Conservation (phyloP, 352 stramenopile genomes). For the Stramenopiles sp. region DNA sequence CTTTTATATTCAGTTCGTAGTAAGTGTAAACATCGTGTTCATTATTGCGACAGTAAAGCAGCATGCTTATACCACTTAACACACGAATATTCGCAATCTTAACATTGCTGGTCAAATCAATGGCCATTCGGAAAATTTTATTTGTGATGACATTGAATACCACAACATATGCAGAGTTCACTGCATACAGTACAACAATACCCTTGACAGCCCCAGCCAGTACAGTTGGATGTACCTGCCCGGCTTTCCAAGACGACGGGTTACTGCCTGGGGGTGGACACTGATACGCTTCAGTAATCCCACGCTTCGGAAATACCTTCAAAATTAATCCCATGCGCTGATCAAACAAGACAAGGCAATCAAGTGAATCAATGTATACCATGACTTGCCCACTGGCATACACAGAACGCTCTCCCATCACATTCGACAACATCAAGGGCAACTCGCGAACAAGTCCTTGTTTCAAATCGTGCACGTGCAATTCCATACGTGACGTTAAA, state of each 20-base stretch:
- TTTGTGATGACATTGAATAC: neutral
- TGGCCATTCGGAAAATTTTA: neutral
- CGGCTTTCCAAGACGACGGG: neutral
- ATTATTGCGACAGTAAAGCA: neutral
- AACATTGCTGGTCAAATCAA: neutral
- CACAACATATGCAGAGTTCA: neutral
- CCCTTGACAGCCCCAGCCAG: neutral
- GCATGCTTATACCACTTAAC: neutral
- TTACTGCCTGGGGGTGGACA: neutral
- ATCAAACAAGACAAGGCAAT: neutral
- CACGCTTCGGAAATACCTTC: neutral
- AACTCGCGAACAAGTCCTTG: neutral
- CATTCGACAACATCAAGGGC: neutral
- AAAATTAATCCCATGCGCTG: neutral
- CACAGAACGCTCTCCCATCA: neutral
- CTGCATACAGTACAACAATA: neutral
- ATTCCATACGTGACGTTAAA: conserved; percentile 4
- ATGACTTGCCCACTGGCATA: neutral
- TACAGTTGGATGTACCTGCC: neutral
- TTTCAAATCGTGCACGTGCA: neutral
- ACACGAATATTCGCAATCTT: neutral
- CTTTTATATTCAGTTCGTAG: neutral
- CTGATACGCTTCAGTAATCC: neutral
- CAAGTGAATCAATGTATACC: neutral
- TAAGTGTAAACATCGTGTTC: neutral